These are phyloP conservation scores for Calonectria leucothoes DNA, from an alignment of 2,329 filamentous ascomycete genomes.

Conservation along the genomic window DNA sequence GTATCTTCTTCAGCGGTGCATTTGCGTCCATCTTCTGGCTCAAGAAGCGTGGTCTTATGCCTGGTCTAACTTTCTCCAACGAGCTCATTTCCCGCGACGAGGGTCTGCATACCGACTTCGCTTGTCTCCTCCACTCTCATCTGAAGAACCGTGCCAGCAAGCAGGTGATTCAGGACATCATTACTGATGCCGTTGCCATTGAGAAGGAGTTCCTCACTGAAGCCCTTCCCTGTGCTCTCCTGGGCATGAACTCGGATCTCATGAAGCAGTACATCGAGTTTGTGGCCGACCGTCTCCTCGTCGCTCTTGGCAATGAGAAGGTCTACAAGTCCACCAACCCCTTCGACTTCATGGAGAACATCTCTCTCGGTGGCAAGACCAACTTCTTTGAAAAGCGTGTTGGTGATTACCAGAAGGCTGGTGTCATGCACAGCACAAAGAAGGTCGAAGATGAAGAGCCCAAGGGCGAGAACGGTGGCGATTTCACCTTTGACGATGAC, in stretches of 20 bases:
- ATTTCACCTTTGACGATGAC: slow-evolving; percentile 96
- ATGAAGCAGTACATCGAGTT: slow-evolving; percentile 99
- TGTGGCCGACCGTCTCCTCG: slow-evolving; percentile 92
- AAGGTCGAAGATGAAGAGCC: slow-evolving; percentile 67
- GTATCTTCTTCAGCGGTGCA: slow-evolving; percentile 99
- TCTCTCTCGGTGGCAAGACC: slow-evolving; percentile 98
- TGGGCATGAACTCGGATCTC: slow-evolving; percentile 96
- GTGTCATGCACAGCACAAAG: slow-evolving; percentile 95
- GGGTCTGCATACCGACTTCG: slow-evolving; percentile 99
- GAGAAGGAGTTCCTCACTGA: slow-evolving; percentile 99
- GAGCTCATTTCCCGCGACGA: slow-evolving; percentile 99
- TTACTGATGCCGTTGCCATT: slow-evolving; percentile 91
- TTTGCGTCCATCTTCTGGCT: slow-evolving; percentile 99
- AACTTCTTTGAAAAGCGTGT: slow-evolving; percentile 99
- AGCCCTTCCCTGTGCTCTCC: slow-evolving; percentile 89
- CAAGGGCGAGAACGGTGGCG: slow-evolving; percentile 73
- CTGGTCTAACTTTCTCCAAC: slow-evolving; percentile 98
- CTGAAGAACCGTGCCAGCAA: slow-evolving; percentile 90
- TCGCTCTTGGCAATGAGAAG: slow-evolving; percentile 95
- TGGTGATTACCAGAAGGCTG: slow-evolving; percentile 99
- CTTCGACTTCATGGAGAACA: slow-evolving; percentile 99
- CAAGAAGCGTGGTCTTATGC: slow-evolving; percentile 99
- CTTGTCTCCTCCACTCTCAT: slow-evolving; percentile 97
- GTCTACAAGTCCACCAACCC: slow-evolving; percentile 93
- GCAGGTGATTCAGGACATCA: slow-evolving; percentile 85